Evolutionary conservation across 2,329 filamentous ascomycete species (phyloP), one percentile per base, ranked within the genome.

Genomic region (Botrytis paeoniae): DNA sequence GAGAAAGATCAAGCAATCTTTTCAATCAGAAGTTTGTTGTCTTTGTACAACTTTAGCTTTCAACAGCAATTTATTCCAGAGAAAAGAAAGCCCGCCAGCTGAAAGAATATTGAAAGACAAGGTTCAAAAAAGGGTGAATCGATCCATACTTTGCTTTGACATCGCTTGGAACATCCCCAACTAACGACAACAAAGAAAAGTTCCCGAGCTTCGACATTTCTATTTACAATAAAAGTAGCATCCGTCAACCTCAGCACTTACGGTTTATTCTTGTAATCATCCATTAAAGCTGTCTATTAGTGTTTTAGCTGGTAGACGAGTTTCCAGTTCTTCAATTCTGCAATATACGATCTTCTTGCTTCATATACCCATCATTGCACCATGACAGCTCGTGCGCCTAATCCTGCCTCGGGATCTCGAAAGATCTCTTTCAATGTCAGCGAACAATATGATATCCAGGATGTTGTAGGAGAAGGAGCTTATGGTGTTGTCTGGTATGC

Each of bases 371-470:
- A 62, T 37, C 14, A 54, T 37, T 54, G 5, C 43, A 78, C 68
- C 59, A 80, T 80, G 77, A 80, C 87, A 74, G 84, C 85, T 80
- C 77, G 88, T 85, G 79, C 89, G 86, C 83, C 84, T 43, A 81
- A 81, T 76, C 78, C 79, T 37, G 75, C 87, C 73, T 84, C 87
- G 80, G 88, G 88, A 79, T 91, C 90, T 79, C 89, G 96, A 82
- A 99, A 98, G 89, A 99, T 99, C 83, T 98, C 95, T 73, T 99
- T 99, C 91, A 99, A 99, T 82, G 96, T 99, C 76, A 98, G 95
- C 81, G 96, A 99, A 84, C 96, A 99, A 84, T 99, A 99, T 82
- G 96, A 99, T 81, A 99, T 99, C 78, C 95, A 98, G 83, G 96
- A 99, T 91, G 96, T 99, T 66, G 97, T 99, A 74, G 96, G 96